Evolutionary conservation across 2,329 filamentous ascomycete genomes (phyloP).

Genomic region (Aspergillus texensis): DNA sequence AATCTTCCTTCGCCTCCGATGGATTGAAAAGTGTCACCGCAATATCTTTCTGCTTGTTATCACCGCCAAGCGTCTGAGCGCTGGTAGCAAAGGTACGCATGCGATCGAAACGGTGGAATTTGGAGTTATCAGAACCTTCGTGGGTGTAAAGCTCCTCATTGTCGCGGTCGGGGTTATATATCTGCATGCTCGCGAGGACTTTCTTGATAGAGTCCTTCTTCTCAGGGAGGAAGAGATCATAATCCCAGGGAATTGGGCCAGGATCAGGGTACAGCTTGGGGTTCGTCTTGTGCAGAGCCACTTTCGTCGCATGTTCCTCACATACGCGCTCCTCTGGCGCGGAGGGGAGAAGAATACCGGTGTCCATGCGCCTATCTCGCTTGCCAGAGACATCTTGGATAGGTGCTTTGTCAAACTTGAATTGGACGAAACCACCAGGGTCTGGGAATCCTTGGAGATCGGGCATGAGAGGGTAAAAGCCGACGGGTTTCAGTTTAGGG

Average conservation of each 20-base stretch:
- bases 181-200: constrained; percentile 60
- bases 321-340: constrained; percentile 51
- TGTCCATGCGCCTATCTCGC: constrained; percentile 63
- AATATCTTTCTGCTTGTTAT: constrained; percentile 59
- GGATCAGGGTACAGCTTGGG: constrained; percentile 54
- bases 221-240: constrained; percentile 61
- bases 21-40: constrained; percentile 62
- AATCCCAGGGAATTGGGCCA: constrained; percentile 58
- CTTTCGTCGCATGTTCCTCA: constrained; percentile 52
- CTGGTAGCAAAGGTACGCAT: constrained; percentile 64
- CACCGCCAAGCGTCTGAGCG: constrained; percentile 53
- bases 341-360: constrained; percentile 58
- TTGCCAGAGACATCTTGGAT: constrained; percentile 49
- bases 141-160: constrained; percentile 54
- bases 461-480: constrained; percentile 63
- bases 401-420: constrained; percentile 65
- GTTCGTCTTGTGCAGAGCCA: constrained; percentile 52
- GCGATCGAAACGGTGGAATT: constrained; percentile 58
- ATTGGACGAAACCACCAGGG: constrained; percentile 60
- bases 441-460: constrained; percentile 64
- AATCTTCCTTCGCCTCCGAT: constrained; percentile 28
- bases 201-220: constrained; percentile 50
- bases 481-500: constrained; percentile 58
- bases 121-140: constrained; percentile 45
- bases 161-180: constrained; percentile 56